Evolutionary conservation across 202 grass and related monocot species (phyloP).

Genomic region (Panicum hallii): DNA sequence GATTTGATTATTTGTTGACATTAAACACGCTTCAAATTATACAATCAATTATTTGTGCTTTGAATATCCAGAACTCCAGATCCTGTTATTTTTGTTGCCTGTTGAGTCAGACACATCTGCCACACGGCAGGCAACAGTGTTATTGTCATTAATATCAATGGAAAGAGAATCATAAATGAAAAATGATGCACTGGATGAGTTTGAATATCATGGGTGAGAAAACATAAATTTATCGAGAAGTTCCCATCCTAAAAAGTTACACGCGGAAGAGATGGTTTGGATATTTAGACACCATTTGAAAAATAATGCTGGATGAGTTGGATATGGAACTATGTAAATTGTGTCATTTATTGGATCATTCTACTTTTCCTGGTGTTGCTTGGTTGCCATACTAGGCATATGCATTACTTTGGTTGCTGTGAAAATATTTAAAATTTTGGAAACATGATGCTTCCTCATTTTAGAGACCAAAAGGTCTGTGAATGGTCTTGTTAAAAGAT

Average conservation of each 20-base stretch:
- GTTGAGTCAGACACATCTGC: neutral
- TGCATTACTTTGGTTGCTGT: neutral
- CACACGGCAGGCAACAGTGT: neutral
- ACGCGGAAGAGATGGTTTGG: neutral
- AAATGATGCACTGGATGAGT: neutral
- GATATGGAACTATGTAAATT: too few relatives aligned
- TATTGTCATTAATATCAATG: neutral
- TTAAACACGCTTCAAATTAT: neutral
- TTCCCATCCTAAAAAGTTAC: neutral
- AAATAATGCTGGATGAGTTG: neutral
- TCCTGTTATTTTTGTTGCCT: neutral
- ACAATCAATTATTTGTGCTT: neutral
- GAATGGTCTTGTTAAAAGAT: neutral
- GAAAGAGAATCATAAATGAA: neutral
- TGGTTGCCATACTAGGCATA: neutral
- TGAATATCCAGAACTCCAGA: neutral
- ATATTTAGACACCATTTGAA: neutral
- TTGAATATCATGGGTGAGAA: neutral
- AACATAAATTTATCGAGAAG: neutral
- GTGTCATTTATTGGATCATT: neutral
- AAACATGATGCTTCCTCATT: too few relatives aligned
- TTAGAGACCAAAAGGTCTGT: neutral
- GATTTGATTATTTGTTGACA: neutral
- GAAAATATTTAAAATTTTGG: neutral
- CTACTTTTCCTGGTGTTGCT: neutral